Evolutionary conservation across 371 early-diverging fungal genomes (phyloP), one percentile per base, ranked within the genome.

Genomic region (Lichtheimia hyalospora): DNA sequence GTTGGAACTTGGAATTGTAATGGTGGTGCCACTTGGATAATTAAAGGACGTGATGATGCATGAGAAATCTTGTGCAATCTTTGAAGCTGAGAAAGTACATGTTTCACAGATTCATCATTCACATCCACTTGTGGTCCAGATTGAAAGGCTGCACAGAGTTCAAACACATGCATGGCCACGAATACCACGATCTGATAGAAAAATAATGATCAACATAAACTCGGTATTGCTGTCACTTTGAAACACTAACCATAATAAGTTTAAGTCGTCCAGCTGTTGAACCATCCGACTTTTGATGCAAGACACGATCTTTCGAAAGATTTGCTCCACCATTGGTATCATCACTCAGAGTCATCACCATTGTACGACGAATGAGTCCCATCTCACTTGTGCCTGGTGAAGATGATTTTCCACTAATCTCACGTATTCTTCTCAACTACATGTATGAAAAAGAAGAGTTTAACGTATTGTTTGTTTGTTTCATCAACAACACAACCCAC

Each of bases 91-190:
- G 70, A 57, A 18, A 88, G 74, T 8, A 79, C 73, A 43, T 65
- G 63, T 21, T 71, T 71, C 16, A 82, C 66, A 14, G 70, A 54
- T 3, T 75, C 67, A 34, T 68, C 68, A 39, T 66, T 60, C 39
- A 84, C 68, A 51, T 80, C 77, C 21, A 83, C 78, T 41, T 66
- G 67, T 34, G 79, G 68, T 28, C 72, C 67, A 10, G 73, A 69
- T 58, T 76, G 73, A 57, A 89, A 74, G 18, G 88, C 78, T n/a
- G 86, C 82, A 63, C 87, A 85, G 34, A 89, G 71, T 59, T 87
- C 87, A 67, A 90, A 82, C 25, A 90, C 69, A 68, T 93, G 91
- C 77, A 89, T 82, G n/a, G 82, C 84, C 18, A 92, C 76, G 70
- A 93, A 89, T 3, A 85, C 87, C 25, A 84, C 70, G 62, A 89